These are phyloP conservation scores for Cadophora gregata DNA, from an alignment of 2,329 filamentous ascomycete genomes.

Conservation along the genomic window DNA sequence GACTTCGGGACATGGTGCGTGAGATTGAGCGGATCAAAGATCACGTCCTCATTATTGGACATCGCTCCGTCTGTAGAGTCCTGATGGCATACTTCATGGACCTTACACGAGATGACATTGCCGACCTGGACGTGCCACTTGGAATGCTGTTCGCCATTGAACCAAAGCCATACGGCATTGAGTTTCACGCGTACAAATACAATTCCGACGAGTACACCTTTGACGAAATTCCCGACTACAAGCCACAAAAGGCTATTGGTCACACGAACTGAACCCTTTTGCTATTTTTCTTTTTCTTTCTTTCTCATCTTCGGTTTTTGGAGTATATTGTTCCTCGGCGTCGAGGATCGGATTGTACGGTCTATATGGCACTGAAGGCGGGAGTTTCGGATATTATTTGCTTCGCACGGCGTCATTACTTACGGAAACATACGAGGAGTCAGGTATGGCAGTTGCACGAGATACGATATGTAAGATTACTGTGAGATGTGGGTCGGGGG, in stretches of 20 bases:
- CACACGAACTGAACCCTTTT: constrained; percentile 22
- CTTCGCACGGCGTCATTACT: constrained; percentile 13
- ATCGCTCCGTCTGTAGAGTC: constrained; percentile 90
- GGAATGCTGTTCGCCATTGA: constrained; percentile 95
- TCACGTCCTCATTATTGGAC: constrained; percentile 89
- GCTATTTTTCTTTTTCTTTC: background rate
- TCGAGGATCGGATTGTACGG: constrained; percentile 2
- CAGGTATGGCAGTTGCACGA: constrained; percentile 2
- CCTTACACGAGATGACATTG: constrained; percentile 86
- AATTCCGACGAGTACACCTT: constrained; percentile 81
- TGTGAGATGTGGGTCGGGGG: constrained; percentile 11
- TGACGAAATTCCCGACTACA: constrained; percentile 83
- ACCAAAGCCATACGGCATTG: constrained; percentile 96
- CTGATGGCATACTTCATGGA: constrained; percentile 97
- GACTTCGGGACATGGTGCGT: constrained; percentile 91
- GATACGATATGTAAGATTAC: constrained; percentile 15
- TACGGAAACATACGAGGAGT: constrained; percentile 9
- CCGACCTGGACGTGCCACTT: constrained; percentile 90
- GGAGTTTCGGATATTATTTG: constrained; percentile 5
- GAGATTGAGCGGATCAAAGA: constrained; percentile 98
- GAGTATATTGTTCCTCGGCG: background rate
- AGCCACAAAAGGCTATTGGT: constrained; percentile 62
- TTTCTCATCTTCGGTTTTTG: constrained; percentile 7
- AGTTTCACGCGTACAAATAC: constrained; percentile 95
- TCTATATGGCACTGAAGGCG: background rate